Base-by-base conservation (phyloP, 805 yeast species). In the Barnettozyma botsteinii region DNA sequence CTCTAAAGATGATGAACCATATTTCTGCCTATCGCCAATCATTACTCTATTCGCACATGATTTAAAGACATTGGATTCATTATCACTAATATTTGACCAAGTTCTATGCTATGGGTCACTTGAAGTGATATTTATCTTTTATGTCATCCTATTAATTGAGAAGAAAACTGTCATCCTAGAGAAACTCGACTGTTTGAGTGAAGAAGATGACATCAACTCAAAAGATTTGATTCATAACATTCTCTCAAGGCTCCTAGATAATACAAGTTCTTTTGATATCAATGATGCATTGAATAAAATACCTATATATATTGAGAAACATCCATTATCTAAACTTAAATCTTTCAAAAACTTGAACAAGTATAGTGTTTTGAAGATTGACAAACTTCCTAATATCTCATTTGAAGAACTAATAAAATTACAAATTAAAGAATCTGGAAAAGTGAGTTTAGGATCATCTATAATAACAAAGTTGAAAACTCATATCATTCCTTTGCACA, bases 21-120 rank as follows among this genome's bases (percentile, higher is more conserved):
- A 71, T 39, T 89, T 77, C 53, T 83, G 87, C 0, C 60, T 93
- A 13, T 83, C 96, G 15, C 74, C 91, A 1, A 64, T 91, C 1
- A 66, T 91, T 26, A 87, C 98, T 1, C 50, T 85, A 33, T 86
- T 80, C 56, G 66, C 91, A 8, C 97, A 89, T 61, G 88, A 86
- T 44, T 47, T 75, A 15, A 62, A 66, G 32, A 66, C 69, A 25
- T 61, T 72, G 35, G 63, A 62, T 11, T 72, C 75, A 22, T 61
- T 85, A 7, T 66, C 76, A 41, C 59, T 69, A 4, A 59, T 91
- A 4, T 85, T 93, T 75, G 95, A 86, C 56, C 74, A 72, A 40
- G 65, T 82, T 7, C 62, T 88, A 28, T 67, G 81, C 15, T 62
- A 75, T 33, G 70, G 70, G 37, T 75, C 84, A 1, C 72, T 84